Conservation (phyloP, 257 asterid genomes). For the Jasminum sambac region DNA sequence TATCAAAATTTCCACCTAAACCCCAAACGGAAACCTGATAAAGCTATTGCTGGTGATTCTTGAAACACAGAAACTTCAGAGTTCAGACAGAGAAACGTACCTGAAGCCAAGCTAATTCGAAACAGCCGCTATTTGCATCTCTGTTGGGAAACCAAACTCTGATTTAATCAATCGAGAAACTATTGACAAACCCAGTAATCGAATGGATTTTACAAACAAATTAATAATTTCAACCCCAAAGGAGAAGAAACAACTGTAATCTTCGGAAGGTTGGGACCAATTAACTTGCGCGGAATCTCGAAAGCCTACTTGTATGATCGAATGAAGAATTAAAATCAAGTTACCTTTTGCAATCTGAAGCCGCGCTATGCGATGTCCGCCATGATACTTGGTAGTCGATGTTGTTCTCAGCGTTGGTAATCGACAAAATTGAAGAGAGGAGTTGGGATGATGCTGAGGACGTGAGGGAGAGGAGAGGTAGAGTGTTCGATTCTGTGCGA, state of each 20-base stretch:
- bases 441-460: too few relatives aligned
- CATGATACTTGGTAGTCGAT: too few relatives aligned
- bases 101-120: conserved; percentile 46
- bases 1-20: background rate
- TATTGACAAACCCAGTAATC: conserved; percentile 24
- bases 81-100: conserved; percentile 47
- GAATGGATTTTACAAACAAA: conserved; percentile 31
- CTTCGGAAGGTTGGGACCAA: conserved; percentile 55
- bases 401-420: too few relatives aligned
- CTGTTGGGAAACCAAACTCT: conserved; percentile 27
- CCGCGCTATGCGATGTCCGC: too few relatives aligned
- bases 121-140: conserved; percentile 44
- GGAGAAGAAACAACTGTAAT: too few relatives aligned
- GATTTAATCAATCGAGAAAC: conserved; percentile 24
- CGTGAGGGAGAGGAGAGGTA: too few relatives aligned
- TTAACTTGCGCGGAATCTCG: conserved; percentile 71
- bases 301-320: conserved; percentile 62
- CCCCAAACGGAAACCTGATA: conserved; percentile 18
- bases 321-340: conserved; percentile 25
- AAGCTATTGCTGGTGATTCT: background rate
- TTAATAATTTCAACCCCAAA: conserved; percentile 35
- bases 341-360: too few relatives aligned
- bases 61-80: conserved; percentile 12
- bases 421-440: too few relatives aligned
- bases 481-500: too few relatives aligned